phyloP scores from a whole-genome alignment of 106 monocot species.

The Cymbidium sinense region DNA sequence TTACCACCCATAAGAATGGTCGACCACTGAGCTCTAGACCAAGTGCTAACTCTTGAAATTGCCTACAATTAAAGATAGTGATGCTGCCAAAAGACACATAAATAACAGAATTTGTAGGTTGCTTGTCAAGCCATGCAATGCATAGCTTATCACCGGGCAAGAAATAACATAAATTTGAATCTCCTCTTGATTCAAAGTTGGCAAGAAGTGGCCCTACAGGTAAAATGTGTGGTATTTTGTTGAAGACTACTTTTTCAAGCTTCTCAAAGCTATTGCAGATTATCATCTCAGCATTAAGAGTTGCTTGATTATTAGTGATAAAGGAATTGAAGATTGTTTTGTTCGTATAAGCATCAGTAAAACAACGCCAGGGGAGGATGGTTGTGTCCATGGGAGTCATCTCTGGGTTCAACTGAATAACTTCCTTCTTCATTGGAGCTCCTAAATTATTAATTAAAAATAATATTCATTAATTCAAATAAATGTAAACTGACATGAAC shows the following conservation, averaged over 20 bases:
- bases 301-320: not conserved
- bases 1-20: conserved; percentile 33
- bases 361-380: conserved; percentile 18
- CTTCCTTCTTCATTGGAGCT: not conserved
- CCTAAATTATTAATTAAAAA: not conserved
- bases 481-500: too few relatives aligned
- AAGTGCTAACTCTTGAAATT: conserved; percentile 21
- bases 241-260: conserved; percentile 14
- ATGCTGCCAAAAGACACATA: conserved; percentile 35
- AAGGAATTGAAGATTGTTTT: conserved; percentile 2
- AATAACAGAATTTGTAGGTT: conserved; percentile 13
- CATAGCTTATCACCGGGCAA: conserved; percentile 20
- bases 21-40: conserved; percentile 26
- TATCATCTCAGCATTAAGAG: conserved; percentile 6
- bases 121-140: conserved; percentile 12
- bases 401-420: conserved; percentile 8
- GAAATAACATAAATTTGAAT: conserved; percentile 10
- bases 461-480: too few relatives aligned
- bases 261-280: conserved; percentile 37
- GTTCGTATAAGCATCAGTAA: not conserved
- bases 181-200: not conserved
- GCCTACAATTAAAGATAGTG: conserved; percentile 12
- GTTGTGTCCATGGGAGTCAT: not conserved
- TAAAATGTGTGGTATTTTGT: conserved; percentile 9
- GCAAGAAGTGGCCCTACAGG: conserved; percentile 23